Conservation (phyloP, 208 protist species). For the Acanthamoeba castellanii region DNA sequence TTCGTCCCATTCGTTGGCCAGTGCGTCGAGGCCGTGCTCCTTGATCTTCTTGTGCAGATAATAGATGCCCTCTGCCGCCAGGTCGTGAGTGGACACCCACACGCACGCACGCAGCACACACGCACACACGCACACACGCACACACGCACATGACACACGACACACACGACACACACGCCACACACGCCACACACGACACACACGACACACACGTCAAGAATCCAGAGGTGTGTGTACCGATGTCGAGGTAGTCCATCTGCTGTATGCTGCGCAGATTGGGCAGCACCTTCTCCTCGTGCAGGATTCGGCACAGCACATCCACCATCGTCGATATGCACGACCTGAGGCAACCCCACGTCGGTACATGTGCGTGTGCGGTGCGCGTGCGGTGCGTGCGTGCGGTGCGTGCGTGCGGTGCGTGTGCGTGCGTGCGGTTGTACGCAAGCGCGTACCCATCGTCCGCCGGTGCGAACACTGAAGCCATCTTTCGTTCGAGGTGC, state of each 20-base stretch:
- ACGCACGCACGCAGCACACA: neutral
- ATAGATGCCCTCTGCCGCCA: slow-evolving; percentile 43
- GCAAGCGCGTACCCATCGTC: neutral
- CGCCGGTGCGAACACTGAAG: neutral
- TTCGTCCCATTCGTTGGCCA: slow-evolving; percentile 75
- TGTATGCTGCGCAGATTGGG: slow-evolving; percentile 58
- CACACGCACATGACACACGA: neutral
- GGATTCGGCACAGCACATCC: slow-evolving; percentile 38
- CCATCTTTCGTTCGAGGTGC: slow-evolving; percentile 26
- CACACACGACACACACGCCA: no score
- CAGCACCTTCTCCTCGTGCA: slow-evolving; percentile 54
- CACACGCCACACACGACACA: no score
- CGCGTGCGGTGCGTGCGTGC: no score
- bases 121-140: neutral
- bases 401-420: no score
- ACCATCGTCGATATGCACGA: slow-evolving; percentile 47
- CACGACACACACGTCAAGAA: neutral
- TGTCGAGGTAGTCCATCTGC: slow-evolving; percentile 67
- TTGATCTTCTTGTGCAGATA: slow-evolving; percentile 68
- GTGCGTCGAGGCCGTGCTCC: slow-evolving; percentile 49
- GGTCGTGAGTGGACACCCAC: neutral
- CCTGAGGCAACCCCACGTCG: neutral
- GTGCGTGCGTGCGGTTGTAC: neutral
- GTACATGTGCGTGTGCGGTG: neutral
- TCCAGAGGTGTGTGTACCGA: neutral